Conservation (phyloP, 2,329 filamentous ascomycete genomes). For the Gnomoniopsis sp. region DNA sequence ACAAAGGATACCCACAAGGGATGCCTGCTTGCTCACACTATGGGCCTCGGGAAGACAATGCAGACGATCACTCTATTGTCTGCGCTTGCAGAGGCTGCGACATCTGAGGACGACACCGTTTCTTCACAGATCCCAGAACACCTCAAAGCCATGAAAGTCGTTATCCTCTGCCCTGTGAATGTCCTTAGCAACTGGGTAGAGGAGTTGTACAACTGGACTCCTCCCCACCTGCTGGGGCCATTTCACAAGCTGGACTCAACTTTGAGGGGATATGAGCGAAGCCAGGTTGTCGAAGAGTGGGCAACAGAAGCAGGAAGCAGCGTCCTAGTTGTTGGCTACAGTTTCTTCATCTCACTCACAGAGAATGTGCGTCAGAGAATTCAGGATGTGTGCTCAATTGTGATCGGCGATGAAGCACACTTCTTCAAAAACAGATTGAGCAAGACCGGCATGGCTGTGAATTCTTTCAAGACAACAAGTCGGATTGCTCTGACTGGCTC, state of each 20-base stretch:
- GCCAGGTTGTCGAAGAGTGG: conserved; percentile 55
- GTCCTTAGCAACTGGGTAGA: conserved; percentile 81
- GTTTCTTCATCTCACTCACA: conserved; percentile 47
- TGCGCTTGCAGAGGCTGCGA: conserved; percentile 64
- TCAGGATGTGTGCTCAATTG: conserved; percentile 61
- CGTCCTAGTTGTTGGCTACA: conserved; percentile 73
- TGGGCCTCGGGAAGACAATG: conserved; percentile 93
- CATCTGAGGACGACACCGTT: conserved; percentile 55
- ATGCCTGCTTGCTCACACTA: conserved; percentile 81
- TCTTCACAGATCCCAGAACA: conserved; percentile 64
- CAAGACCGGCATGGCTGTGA: conserved; percentile 49
- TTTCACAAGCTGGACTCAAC: conserved; percentile 53
- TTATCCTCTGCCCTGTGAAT: conserved; percentile 73
- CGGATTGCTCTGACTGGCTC: conserved; percentile 86
- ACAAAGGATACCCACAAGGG: conserved; percentile 66
- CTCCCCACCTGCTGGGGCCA: conserved; percentile 49
- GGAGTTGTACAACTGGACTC: conserved; percentile 70
- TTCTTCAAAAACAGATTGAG: conserved; percentile 64
- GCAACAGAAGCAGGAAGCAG: conserved; percentile 53
- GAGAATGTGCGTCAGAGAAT: conserved; percentile 43
- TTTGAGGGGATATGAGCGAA: conserved; percentile 34
- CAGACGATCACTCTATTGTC: conserved; percentile 82
- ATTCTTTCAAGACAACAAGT: conserved; percentile 60
- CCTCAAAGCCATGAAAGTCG: conserved; percentile 58
- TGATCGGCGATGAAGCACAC: conserved; percentile 86